Percentiles rank a stretch among this genome's conserved stretches.
Conservation (phyloP, 345 rosid species). For the Linum trigynum region DNA sequence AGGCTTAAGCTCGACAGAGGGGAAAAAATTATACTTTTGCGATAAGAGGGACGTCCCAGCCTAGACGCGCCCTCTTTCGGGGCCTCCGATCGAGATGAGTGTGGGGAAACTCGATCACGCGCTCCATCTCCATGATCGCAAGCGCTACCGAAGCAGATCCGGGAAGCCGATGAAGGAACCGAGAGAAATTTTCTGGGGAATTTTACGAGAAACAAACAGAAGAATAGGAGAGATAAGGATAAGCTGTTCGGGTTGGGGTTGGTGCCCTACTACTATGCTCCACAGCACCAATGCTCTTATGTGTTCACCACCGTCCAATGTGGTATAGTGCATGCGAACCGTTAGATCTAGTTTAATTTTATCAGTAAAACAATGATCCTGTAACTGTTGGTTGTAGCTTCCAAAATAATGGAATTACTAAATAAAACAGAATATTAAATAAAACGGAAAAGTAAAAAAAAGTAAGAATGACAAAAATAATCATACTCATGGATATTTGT, state of each 20-base stretch:
- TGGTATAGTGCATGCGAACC: too few relatives aligned
- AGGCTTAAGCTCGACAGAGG: background rate
- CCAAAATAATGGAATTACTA: too few relatives aligned
- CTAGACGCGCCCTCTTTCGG: constrained; percentile 77
- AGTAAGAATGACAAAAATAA: too few relatives aligned
- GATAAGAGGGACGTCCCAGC: constrained; percentile 72
- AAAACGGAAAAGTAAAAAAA: too few relatives aligned
- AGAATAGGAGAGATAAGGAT: background rate
- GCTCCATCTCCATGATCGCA: constrained; percentile 73
- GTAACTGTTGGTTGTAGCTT: too few relatives aligned
- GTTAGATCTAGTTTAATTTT: too few relatives aligned
- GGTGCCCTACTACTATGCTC: too few relatives aligned
- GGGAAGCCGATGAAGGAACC: background rate
- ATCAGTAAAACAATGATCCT: too few relatives aligned
- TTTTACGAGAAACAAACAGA: background rate
- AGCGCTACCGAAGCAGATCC: background rate
- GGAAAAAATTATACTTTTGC: constrained; percentile 42
- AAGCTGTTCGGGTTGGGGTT: background rate
- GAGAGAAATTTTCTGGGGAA: background rate
- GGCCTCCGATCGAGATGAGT: constrained; percentile 75
- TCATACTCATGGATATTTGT: too few relatives aligned
- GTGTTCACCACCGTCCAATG: too few relatives aligned
- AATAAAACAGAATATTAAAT: too few relatives aligned
- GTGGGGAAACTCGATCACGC: constrained; percentile 58
- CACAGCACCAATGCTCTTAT: too few relatives aligned